These are phyloP conservation scores for Liquidambar formosana DNA, from an alignment of 164 flowering plant species.

Conservation along the genomic window DNA sequence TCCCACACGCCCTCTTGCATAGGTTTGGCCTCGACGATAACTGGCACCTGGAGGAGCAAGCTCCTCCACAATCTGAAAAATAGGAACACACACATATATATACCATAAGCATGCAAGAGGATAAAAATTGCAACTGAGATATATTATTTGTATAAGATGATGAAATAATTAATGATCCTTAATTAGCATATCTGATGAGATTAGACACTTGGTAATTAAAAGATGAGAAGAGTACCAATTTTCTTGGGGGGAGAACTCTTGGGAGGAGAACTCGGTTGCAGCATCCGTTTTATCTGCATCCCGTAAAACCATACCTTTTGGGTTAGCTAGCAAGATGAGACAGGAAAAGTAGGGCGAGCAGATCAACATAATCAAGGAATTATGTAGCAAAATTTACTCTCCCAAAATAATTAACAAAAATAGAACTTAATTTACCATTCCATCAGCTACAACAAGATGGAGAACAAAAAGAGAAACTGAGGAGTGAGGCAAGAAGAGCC, in stretches of 20 bases:
- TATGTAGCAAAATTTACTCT: background rate
- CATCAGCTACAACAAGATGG: constrained; percentile 22
- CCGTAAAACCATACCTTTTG: too few species aligned
- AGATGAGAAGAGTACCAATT: background rate
- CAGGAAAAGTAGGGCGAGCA: too few species aligned
- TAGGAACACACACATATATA: background rate
- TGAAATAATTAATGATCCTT: too few species aligned
- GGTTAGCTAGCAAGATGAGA: too few species aligned
- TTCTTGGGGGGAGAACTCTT: background rate
- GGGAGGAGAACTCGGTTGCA: background rate
- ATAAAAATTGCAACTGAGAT: too few species aligned
- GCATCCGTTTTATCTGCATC: too few species aligned
- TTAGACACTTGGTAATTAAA: too few species aligned
- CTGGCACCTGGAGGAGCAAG: constrained; percentile 31
- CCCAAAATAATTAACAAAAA: background rate
- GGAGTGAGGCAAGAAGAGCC: constrained; percentile 25
- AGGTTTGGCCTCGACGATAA: constrained; percentile 30
- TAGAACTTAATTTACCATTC: constrained; percentile 4
- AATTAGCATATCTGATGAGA: too few species aligned
- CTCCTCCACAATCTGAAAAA: constrained; percentile 30
- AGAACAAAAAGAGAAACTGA: constrained; percentile 32
- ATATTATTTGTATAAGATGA: background rate
- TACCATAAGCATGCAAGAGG: too few species aligned
- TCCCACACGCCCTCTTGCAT: constrained; percentile 48
- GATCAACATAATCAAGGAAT: too few species aligned